Base-by-base conservation (phyloP, 2,329 filamentous ascomycete genomes). In the Cyanodermella asteris region DNA sequence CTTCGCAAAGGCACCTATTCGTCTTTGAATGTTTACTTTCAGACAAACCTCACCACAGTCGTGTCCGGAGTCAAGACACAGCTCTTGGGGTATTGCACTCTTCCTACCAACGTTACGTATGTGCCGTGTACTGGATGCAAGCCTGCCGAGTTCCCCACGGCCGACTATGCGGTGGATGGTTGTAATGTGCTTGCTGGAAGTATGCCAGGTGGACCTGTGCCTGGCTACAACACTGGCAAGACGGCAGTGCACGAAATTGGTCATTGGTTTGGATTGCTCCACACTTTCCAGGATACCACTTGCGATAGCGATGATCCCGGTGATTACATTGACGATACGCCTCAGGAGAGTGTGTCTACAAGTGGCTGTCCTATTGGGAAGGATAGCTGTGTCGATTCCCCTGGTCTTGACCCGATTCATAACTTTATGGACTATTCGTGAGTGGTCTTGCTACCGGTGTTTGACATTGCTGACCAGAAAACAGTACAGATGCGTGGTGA, bases 341-440 rank as follows among this genome's bases (percentile, higher is more conserved):
- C 53, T 9, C 46, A 51, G 31, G 46, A 55, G 32, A 52, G 31
- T 36, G 71, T 55, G 22, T 75, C 46, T n/a, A 67, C 62, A n/a
- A 52, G 56, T 32, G 60, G 60, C 2, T 69, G 63, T 39, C 63
- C 61, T 1, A 36, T 33, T 1, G 39, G 36, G 3, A 64, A 64
- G 42, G 50, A 59, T 35, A 58, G 48, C 11, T 67, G 61, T 36
- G 38, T 34, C n/a, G 27, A 41, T 13, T 41, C 43, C 13, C 41
- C 46, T 7, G 56, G 55, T 1, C 26, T 48, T 8, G 63, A 67
- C 41, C 46, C 56, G 4, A 56, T 67, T 27, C 56, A 61, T 31
- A 64, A 67, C 37, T 66, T 58, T 35, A 67, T 68, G 62, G 63
- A 68, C 41, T 65, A 66, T 38, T 56, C 51, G 4, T n/a, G n/a